Base-by-base conservation (phyloP, 2,329 filamentous ascomycete species). In the Trichoderma hamatum region DNA sequence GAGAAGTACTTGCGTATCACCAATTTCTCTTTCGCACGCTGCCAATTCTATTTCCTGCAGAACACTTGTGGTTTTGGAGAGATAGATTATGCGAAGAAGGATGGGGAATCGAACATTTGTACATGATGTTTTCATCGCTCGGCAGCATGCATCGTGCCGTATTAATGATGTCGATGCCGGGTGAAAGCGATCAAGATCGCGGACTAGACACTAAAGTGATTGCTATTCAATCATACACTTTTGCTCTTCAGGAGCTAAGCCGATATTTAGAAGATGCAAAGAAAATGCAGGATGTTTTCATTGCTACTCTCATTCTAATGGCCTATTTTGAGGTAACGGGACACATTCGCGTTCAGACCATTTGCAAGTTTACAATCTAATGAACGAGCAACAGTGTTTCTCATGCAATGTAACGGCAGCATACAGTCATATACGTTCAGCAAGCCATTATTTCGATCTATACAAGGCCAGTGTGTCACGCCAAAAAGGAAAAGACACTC, bases 1-100 rank as follows among this genome's bases (percentile, higher is more conserved):
- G 56, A 46, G 55, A 68, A 21, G 66, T 68, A 21, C 46, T 68
- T 14, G 66, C 55, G 3, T 68, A 68, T 52, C 66, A 68, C n/a
- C 66, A 68, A 14, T 68, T 34, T 43, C 46, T 68, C 11, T 68
- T 63, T 46, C 55, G 66, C 26, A 68, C 56, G n/a, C 21, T 68
- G 26, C 56, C 66, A 36, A 19, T 62, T 5, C 21, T 68, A 4
- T 68, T 68, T n/a, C 46, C 66, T 6, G 21, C 21, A 19, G 58
- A 55, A 28, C 55, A 68, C 16, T 7, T 68, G 24, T 61, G 46
- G 36, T 63, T 68, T 30, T 68, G 66, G 66, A 59, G 66, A 54
- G 56, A 68, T 46, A 30, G 49, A 14, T 21, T 68, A 16, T 63
- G 66, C 21, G 66, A 52, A n/a, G 56, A 68, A 55, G 66, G 56